Conservation (phyloP, 495 filamentous ascomycete genomes). For the Penicillium riverlandense region DNA sequence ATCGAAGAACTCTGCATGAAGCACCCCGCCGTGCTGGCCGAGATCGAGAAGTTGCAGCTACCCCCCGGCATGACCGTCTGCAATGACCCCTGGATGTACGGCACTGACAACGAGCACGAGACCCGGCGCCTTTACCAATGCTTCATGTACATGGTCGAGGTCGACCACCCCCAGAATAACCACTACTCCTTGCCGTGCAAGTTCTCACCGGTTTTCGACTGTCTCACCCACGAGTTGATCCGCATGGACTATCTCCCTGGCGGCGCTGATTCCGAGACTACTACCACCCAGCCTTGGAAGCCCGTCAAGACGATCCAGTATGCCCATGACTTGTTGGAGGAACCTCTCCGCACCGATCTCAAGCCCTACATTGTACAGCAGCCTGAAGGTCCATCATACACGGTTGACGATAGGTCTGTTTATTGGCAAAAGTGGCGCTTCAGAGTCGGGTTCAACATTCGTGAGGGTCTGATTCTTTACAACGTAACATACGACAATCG, state of each 20-base stretch:
- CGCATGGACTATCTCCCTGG: conserved; percentile 45
- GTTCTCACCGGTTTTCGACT: conserved; percentile 70
- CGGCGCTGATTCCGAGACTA: conserved; percentile 19
- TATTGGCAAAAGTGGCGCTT: conserved; percentile 67
- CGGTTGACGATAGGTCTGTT: conserved; percentile 38
- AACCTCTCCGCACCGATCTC: conserved; percentile 46
- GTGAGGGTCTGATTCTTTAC: conserved; percentile 56
- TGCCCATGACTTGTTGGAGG: conserved; percentile 31
- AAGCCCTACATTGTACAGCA: conserved; percentile 73
- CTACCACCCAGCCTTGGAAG: conserved; percentile 30
- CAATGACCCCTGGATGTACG: conserved; percentile 43
- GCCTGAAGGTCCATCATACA: conserved; percentile 70
- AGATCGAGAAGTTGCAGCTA: conserved; percentile 36
- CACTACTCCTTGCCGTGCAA: conserved; percentile 76
- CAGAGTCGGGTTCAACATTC: conserved; percentile 56
- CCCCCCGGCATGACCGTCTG: conserved; percentile 34
- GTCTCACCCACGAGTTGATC: conserved; percentile 54
- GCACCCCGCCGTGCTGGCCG: conserved; percentile 32
- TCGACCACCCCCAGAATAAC: conserved; percentile 46
- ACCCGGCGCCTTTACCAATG: conserved; percentile 36
- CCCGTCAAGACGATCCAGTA: conserved; percentile 52
- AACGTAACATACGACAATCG: conserved; percentile 63
- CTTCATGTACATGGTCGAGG: conserved; percentile 37
- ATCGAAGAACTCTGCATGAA: conserved; percentile 36
- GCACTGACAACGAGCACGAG: conserved; percentile 29